phyloP scores from a whole-genome alignment of 129 eudicot genomes.

The Silybum marianum region DNA sequence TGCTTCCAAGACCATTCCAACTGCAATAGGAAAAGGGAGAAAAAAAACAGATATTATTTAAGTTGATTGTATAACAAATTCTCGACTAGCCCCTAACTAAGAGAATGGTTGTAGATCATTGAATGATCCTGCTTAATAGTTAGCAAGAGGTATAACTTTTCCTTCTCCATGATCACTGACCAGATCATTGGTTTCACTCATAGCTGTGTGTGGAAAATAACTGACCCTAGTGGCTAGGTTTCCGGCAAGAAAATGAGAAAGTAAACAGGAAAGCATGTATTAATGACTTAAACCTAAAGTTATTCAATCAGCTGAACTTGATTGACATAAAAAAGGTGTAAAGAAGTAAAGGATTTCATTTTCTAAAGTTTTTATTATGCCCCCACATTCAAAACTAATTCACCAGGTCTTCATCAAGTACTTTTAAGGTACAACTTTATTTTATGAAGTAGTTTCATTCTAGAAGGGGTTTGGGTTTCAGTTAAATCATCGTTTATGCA shows the following conservation, averaged over 20 bases:
- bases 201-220: neutral
- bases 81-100: neutral
- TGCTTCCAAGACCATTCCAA: conserved; percentile 93
- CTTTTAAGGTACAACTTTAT: neutral
- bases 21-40: conserved; percentile 43
- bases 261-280: neutral
- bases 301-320: neutral
- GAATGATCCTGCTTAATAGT: neutral
- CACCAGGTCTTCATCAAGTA: neutral
- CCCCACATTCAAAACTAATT: neutral
- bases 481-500: neutral
- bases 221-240: neutral
- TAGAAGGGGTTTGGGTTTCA: neutral
- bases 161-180: neutral
- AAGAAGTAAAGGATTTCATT: neutral
- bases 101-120: neutral
- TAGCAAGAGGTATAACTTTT: neutral
- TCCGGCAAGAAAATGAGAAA: neutral
- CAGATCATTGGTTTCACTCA: neutral
- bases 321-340: neutral
- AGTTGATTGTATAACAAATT: neutral
- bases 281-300: neutral
- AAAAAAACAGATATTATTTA: neutral
- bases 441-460: neutral
- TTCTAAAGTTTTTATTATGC: neutral